Evolutionary conservation across 306 rosid species (phyloP), one percentile per base, ranked within the genome.

Genomic region (Neltuma alba): DNA sequence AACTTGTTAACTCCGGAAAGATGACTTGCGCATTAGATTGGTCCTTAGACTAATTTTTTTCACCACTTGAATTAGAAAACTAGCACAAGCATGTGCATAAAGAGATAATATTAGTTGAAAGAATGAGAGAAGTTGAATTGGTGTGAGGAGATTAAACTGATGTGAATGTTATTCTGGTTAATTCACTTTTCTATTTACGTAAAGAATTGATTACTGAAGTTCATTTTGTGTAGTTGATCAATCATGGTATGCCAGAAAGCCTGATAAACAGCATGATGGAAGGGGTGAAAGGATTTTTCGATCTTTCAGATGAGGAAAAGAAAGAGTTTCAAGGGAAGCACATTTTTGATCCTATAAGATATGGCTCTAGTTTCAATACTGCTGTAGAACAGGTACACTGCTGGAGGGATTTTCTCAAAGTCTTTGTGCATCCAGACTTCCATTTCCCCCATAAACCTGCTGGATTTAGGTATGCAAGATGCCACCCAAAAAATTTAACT

Each of bases 391-490:
- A 60, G 8, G 79, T 64, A 25, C 69, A 64, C 57, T 62, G 78
- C 11, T 80, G 84, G 85, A 76, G 79, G 69, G 87, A 87, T 81
- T 87, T 72, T 66, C 84, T 87, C 63, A 87, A 81, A 62, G 80
- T 67, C 42, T 33, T 79, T 67, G 86, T 67, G 6, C 55, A 84
- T 77, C 87, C 87, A 21, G 40, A 81, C 6, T 87, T 87, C 76
- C 86, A 79, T 55, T 79, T 74, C 77, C 86, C 88, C 16, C 62
- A 37, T 20, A 87, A 79, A 41, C 86, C 88, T 8, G 13, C 80
- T 27, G 84, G 79, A 30, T 87, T 87, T 61, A 81, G 84, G 87
- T 86, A 81, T 21, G 33, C 14, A n/a, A 44, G 48, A 13, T 47
- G 55, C 5, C 15, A 14, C 21, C 16, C 21, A 5, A 3, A 45